These are phyloP conservation scores for Akanthomyces uredinophilus DNA, from an alignment of 2,329 filamentous ascomycete species.

Conservation along the genomic window DNA sequence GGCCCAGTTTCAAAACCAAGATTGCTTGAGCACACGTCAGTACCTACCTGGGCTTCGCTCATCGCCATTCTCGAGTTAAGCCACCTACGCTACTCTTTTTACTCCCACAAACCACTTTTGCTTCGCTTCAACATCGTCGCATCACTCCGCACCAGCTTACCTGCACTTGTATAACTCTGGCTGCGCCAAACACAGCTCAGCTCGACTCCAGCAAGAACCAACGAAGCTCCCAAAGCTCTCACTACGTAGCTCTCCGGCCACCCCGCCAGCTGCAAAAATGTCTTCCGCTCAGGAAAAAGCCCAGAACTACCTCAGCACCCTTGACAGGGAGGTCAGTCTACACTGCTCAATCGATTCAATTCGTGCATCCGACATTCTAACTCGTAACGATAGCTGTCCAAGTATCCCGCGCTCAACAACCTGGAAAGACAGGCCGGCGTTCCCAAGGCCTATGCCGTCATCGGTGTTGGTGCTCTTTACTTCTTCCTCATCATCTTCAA, in stretches of 20 bases:
- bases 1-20: constrained; percentile 14
- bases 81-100: constrained; percentile 27
- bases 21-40: constrained; percentile 19
- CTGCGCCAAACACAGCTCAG: not conserved
- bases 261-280: constrained; percentile 45
- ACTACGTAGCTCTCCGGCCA: constrained; percentile 9
- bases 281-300: constrained; percentile 70
- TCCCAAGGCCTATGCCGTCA: constrained; percentile 79
- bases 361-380: not conserved
- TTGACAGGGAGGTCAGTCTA: constrained; percentile 73
- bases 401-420: constrained; percentile 78
- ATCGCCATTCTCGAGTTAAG: constrained; percentile 26
- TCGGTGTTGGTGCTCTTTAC: constrained; percentile 72
- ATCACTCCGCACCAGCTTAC: not conserved
- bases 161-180: not conserved
- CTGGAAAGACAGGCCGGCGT: constrained; percentile 78
- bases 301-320: constrained; percentile 69
- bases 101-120: constrained; percentile 12
- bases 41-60: constrained; percentile 16
- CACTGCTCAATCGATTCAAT: not conserved
- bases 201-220: not conserved
- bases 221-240: not conserved
- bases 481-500: constrained; percentile 93
- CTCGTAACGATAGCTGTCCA: constrained; percentile 59
- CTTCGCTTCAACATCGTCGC: constrained; percentile 12